Conservation (phyloP, 2,329 filamentous ascomycete genomes). For the Exophiala sp. region DNA sequence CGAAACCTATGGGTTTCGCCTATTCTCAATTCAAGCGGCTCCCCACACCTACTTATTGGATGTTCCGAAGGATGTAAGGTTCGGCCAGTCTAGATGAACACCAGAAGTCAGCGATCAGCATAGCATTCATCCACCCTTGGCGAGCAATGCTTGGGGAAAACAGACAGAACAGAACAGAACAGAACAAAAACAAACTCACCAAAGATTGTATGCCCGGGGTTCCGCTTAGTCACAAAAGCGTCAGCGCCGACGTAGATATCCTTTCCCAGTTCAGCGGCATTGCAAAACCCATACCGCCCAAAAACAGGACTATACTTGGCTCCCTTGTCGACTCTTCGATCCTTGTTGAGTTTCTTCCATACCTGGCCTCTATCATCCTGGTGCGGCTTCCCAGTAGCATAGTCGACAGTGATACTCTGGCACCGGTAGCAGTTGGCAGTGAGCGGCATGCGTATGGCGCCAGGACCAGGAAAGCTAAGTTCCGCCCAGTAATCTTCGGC, state of each 20-base stretch:
- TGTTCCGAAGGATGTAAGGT: too few relatives aligned
- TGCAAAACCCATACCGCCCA: conserved; percentile 23
- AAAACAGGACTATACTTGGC: conserved; percentile 30
- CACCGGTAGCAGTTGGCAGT: conserved; percentile 28
- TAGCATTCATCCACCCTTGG: too few relatives aligned
- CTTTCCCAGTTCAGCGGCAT: background rate
- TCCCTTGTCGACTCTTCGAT: conserved; percentile 28
- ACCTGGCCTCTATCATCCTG: conserved; percentile 24
- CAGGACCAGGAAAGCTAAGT: conserved; percentile 6
- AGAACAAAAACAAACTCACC: conserved; percentile 11
- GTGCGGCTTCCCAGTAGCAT: conserved; percentile 26
- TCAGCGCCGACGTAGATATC: conserved; percentile 12
- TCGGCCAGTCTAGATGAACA: too few relatives aligned
- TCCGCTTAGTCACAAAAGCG: conserved; percentile 11
- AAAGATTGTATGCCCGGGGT: conserved; percentile 10
- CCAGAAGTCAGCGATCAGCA: too few relatives aligned
- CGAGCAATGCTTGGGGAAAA: too few relatives aligned
- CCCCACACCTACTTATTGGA: too few relatives aligned
- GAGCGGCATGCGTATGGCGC: background rate
- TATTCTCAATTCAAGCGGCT: too few relatives aligned
- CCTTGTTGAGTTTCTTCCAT: conserved; percentile 29
- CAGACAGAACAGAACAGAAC: too few relatives aligned
- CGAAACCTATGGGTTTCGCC: too few relatives aligned
- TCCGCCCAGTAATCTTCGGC: conserved; percentile 32
- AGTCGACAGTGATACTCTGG: conserved; percentile 29